phyloP scores from a whole-genome alignment of 768 basidiomycete genomes.

The Suillus lakei region DNA sequence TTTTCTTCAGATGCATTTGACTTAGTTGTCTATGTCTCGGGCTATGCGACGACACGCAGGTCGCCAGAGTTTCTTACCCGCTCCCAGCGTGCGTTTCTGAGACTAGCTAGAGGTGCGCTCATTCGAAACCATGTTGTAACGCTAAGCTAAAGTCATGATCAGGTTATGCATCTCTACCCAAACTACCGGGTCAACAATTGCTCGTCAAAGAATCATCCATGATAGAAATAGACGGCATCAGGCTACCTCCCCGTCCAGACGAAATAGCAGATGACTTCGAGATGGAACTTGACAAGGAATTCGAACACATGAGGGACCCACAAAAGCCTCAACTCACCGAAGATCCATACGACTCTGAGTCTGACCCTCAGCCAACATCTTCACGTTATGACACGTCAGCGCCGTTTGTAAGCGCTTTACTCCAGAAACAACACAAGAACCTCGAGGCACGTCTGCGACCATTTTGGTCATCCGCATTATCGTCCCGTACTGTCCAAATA shows the following conservation, averaged over 20 bases:
- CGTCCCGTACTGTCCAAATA: constrained; percentile 65
- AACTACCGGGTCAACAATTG: constrained; percentile 41
- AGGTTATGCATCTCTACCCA: constrained; percentile 81
- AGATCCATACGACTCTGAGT: constrained; percentile 6
- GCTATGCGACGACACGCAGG: constrained; percentile 69
- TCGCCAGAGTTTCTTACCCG: constrained; percentile 66
- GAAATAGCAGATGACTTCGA: constrained; percentile 68
- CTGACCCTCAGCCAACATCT: constrained; percentile 21
- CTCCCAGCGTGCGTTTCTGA: constrained; percentile 77
- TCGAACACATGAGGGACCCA: constrained; percentile 33
- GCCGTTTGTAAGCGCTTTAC: constrained; percentile 21
- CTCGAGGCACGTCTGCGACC: constrained; percentile 76
- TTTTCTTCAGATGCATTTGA: constrained; percentile 57
- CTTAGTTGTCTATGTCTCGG: constrained; percentile 76
- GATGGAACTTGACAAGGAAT: constrained; percentile 57
- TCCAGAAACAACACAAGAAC: constrained; percentile 70
- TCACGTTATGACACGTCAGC: constrained; percentile 23
- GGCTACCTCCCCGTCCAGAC: constrained; percentile 59
- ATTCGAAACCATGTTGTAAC: constrained; percentile 5
- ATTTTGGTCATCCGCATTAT: constrained; percentile 79
- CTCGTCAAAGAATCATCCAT: constrained; percentile 19
- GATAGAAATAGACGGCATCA: constrained; percentile 41
- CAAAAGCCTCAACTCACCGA: constrained; percentile 5
- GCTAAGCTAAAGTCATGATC: constrained; percentile 10
- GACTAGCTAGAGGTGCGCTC: constrained; percentile 71